phyloP scores from a whole-genome alignment of 75 land plant species.

The Picea glauca region DNA sequence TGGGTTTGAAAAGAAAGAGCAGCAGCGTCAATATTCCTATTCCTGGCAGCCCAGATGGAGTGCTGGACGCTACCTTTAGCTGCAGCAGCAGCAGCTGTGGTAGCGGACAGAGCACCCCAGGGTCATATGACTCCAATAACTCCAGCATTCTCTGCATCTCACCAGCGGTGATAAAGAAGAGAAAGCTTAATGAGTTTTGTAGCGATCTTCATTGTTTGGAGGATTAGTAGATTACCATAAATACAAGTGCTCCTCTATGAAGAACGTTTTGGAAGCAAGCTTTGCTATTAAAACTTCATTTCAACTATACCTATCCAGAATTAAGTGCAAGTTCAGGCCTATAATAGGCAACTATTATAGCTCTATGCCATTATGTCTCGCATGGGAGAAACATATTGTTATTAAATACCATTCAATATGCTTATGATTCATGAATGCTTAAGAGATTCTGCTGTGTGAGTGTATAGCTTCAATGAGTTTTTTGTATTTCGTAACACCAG shows the following conservation, averaged over 20 bases:
- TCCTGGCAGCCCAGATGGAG: background rate
- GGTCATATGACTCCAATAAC: background rate
- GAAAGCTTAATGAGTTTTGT: constrained; percentile 9
- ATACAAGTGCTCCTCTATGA: background rate
- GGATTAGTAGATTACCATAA: background rate
- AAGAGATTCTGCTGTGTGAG: too few relatives aligned
- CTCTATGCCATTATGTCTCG: too few relatives aligned
- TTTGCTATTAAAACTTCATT: background rate
- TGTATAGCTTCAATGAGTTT: too few relatives aligned
- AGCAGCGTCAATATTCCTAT: background rate
- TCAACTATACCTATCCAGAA: background rate
- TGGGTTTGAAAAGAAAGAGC: constrained; percentile 9
- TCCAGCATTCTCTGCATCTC: constrained; percentile 10
- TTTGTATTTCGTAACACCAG: too few relatives aligned
- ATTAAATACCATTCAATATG: background rate
- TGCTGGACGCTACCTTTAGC: constrained; percentile 7
- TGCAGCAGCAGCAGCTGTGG: constrained; percentile 1
- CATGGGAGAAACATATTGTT: too few relatives aligned
- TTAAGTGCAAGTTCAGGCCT: too few relatives aligned
- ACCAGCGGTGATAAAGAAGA: constrained; percentile 8
- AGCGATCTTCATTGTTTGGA: background rate
- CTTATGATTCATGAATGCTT: too few relatives aligned
- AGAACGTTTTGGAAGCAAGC: constrained; percentile 2
- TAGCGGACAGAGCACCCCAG: constrained; percentile 9
- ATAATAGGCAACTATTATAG: too few relatives aligned